These are phyloP conservation scores for Pyrus hybrid DNA, from an alignment of 331 rosid species.

Conservation along the genomic window DNA sequence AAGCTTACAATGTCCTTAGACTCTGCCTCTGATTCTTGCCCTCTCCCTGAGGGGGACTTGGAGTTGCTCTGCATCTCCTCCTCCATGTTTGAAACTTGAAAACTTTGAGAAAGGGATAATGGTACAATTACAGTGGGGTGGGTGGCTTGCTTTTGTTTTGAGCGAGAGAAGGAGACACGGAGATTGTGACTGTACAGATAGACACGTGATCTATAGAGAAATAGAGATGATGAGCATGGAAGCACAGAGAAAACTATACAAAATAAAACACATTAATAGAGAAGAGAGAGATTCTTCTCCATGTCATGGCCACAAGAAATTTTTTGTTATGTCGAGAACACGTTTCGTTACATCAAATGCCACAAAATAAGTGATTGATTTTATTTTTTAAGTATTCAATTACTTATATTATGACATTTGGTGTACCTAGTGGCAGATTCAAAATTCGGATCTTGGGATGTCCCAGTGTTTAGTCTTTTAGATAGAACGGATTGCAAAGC, in stretches of 20 bases:
- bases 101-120: slow-evolving; percentile 2
- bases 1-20: slow-evolving; percentile 34
- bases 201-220: slow-evolving; percentile 16
- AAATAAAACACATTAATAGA: slow-evolving; percentile 20
- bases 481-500: too few relatives aligned
- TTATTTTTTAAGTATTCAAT: too few relatives aligned
- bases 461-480: too few relatives aligned
- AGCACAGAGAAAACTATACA: background rate
- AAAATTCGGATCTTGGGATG: too few relatives aligned
- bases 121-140: background rate
- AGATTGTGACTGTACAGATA: slow-evolving; percentile 9
- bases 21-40: slow-evolving; percentile 35
- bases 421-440: too few relatives aligned
- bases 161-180: background rate
- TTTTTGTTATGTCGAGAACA: too few relatives aligned
- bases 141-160: slow-evolving; percentile 10
- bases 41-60: slow-evolving; percentile 20
- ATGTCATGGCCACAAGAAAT: background rate
- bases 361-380: too few relatives aligned
- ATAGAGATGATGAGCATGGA: too few relatives aligned
- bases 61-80: slow-evolving; percentile 37
- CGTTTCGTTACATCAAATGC: too few relatives aligned
- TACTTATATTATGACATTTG: too few relatives aligned
- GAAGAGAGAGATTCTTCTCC: slow-evolving; percentile 9
- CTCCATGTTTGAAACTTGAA: slow-evolving; percentile 7